Evolutionary conservation across 2,329 filamentous ascomycete genomes (phyloP), one percentile per base, ranked within the genome.

Genomic region (Fusarium anguioides): DNA sequence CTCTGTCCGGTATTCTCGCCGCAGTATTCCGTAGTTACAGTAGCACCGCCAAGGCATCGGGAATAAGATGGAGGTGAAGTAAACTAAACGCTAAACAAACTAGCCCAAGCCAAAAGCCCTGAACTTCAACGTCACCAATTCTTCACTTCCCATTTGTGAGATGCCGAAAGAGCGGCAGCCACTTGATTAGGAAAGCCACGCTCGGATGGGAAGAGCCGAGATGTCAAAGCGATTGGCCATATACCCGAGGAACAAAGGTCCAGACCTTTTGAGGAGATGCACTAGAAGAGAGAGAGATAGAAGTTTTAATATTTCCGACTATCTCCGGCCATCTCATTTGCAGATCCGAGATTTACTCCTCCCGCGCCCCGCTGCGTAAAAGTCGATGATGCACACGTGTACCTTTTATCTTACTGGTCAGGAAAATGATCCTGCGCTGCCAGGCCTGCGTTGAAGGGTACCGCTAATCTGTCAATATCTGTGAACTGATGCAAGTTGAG

Each of bases 31-130:
- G n/a, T n/a, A n/a, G n/a, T n/a, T n/a, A n/a, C n/a, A n/a, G n/a
- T n/a, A n/a, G n/a, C 29, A 35, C 31, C 31, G 14, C 39, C 42
- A 33, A 55, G 33, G 41, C 6, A 8, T 29, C 70, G 70, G 70
- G 57, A 73, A 73, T 72, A 72, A 67, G 33, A 53, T 64, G 69
- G 69, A 45, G 10, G 35, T 73, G 68, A 52, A 39, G 27, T 48
- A 46, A 51, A 44, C 33, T 57, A 41, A 40, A 55, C 37, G 44
- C 61, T 49, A 47, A 51, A 60, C 33, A 24, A 44, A 31, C 45
- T 61, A 66, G 54, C 52, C 69, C 59, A 40, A 61, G 48, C 33
- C 20, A 58, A 8, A 3, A 48, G 50, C 45, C 41, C 41, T 20
- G 36, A 29, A 26, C 24, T 9, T 31, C 39, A 27, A 27, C 48